These are phyloP conservation scores for Oryza nivara DNA, from an alignment of 176 grass and related monocot species.

Conservation along the genomic window DNA sequence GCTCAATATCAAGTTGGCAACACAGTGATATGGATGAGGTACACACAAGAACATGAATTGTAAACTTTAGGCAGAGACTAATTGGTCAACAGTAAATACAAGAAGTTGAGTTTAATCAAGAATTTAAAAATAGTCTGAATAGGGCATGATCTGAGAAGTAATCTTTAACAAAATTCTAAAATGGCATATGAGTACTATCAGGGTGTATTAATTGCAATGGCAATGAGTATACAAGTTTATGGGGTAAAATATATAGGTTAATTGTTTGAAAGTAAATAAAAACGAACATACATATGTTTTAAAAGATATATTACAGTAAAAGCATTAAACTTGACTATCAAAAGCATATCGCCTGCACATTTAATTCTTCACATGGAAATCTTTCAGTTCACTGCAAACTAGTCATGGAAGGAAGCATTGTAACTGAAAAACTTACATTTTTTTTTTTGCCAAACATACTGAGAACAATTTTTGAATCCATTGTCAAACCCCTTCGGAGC, in stretches of 20 bases:
- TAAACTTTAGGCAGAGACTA: slow-evolving; percentile 15
- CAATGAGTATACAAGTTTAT: neutral
- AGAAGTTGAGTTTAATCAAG: neutral
- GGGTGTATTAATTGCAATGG: neutral
- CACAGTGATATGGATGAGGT: neutral
- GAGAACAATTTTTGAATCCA: slow-evolving; percentile 55
- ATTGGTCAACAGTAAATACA: neutral
- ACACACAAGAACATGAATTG: neutral
- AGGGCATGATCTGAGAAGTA: neutral
- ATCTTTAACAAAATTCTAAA: slow-evolving; percentile 15
- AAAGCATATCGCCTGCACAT: slow-evolving; percentile 10
- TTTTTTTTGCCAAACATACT: slow-evolving; percentile 61
- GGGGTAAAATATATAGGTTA: neutral
- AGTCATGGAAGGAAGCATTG: slow-evolving; percentile 34
- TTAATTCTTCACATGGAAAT: slow-evolving; percentile 8
- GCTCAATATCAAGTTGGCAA: neutral
- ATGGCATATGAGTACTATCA: neutral
- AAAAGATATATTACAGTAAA: slow-evolving; percentile 18
- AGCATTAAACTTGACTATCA: slow-evolving; percentile 12
- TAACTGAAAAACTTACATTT: slow-evolving; percentile 58
- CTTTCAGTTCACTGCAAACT: slow-evolving; percentile 13
- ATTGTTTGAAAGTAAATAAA: slow-evolving; percentile 1
- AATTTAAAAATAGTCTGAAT: neutral
- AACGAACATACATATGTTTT: neutral
- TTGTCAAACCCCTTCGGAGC: slow-evolving; percentile 50